Base-by-base conservation (phyloP, 495 filamentous ascomycete species). In the Viridothelium virens region DNA sequence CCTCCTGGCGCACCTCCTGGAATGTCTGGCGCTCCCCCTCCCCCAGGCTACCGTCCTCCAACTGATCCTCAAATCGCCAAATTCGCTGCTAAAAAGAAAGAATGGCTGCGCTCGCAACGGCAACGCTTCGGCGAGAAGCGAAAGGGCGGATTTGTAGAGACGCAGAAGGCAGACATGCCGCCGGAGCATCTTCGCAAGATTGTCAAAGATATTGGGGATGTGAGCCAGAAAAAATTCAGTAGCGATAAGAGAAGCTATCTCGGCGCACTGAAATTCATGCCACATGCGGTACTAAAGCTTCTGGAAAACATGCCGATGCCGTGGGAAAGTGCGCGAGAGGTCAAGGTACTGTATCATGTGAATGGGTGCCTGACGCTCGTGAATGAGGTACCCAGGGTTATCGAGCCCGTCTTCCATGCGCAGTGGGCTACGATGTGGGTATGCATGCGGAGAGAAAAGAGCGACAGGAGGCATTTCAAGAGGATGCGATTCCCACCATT, bases 401-500 rank as follows among this genome's bases (percentile, higher is more conserved):
- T 99, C 74, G 94, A 97, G 78, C 95, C 95, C 2, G 90, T 99
- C 16, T 99, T 96, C 77, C 93, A 96, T 73, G 95, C 95, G 67
- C 95, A 99, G 77, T 99, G 95, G 95, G 93, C 94, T 34, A 96
- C 91, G 10, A 97, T 99, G 95, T 99, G 95, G 95, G 89, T 96
- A 68, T 90, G 86, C 62, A 99, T 99, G 95, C 86, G 95, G 74
- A 86, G 95, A 66, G 95, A 99, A 76, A 99, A 99, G 83, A 93
- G 91, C 72, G 95, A 97, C 74, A 80, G 95, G 70, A 82, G 95
- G 72, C 87, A 97, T 72, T 99, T 99, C 82, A 99, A 99, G 80
- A 83, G 95, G 65, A 99, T 99, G 95, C 86, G 95, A 66, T 99
- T 99, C 73, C 95, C 94, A 59, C 95, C 95, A 0, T 99, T 99